Base-by-base conservation (phyloP, 768 basidiomycete genomes). In the Pleurotus citrinopileatus region DNA sequence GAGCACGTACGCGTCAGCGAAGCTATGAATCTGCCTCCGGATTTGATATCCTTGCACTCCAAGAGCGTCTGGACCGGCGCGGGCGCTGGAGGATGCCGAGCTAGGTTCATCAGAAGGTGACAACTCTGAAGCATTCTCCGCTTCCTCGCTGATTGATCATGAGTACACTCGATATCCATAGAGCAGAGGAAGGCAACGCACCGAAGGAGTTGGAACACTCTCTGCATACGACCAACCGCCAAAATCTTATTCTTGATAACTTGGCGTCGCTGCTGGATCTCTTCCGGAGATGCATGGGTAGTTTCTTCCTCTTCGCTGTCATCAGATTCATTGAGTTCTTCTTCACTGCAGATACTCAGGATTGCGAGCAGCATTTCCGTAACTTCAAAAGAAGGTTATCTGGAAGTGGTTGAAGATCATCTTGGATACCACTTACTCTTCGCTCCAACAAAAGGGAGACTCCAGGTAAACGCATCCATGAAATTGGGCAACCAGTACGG, bases 391-490 rank as follows among this genome's bases (percentile, higher is more conserved):
- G 23, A 51, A 6, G 27, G 47, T 55, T 12, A 26, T 28, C 47
- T 29, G 37, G 12, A 32, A 40, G 40, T 22, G 4, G 44, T 17
- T 3, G 37, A 44, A 9, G 53, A 36, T 47, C 15, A 70, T 70
- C 29, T 66, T 1, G 10, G 19, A n/a, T 48, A 26, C 9, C 42
- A 50, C 91, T 52, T 57, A 95, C 95, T 97, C 75, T 98, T 98
- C 59, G 92, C 86, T 50, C 94, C 95, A 3, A 98, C 94, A 66
- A 98, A 98, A 0, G 96, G 96, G 54, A 98, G 67, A 78, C 89
- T 92, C 96, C 95, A 98, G 9, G 94, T 96, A 66, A 98, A 98
- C 26, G 93, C 94, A 64, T 98, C 92, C 83, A 95, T 95, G 62
- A 97, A 97, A 72, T 97, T 97, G 0, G 95, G 95, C 26, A 98